Percentiles rank a stretch among this genome's conserved stretches.
phyloP scores from a whole-genome alignment of 768 basidiomycete species.

The Gloeostereum incarnatum region DNA sequence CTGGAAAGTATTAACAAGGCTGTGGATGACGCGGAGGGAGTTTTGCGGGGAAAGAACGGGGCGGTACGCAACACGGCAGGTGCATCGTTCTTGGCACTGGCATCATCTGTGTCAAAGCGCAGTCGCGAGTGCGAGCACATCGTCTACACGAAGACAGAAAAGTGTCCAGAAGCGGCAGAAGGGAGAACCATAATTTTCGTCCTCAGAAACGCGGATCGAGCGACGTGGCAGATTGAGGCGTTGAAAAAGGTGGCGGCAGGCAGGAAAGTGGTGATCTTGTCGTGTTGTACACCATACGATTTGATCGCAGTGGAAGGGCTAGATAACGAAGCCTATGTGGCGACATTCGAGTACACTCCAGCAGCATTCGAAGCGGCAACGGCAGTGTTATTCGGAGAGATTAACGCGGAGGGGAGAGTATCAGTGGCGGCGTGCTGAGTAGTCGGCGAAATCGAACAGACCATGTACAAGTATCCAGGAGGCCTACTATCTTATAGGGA shows the following conservation, averaged over 20 bases:
- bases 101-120: constrained; percentile 22
- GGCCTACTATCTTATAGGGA: too few relatives aligned
- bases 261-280: neutral
- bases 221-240: constrained; percentile 1
- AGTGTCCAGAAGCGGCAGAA: neutral
- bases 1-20: constrained; percentile 52
- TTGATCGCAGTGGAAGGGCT: constrained; percentile 1
- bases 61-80: constrained; percentile 48
- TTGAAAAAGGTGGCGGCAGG: neutral
- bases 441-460: too few relatives aligned
- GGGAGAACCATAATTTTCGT: constrained; percentile 1
- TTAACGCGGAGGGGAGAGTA: neutral
- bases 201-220: constrained; percentile 7
- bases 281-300: constrained; percentile 8
- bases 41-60: constrained; percentile 30
- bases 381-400: constrained; percentile 4
- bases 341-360: constrained; percentile 4
- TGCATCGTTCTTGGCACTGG: constrained; percentile 43
- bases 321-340: neutral
- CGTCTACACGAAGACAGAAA: constrained; percentile 24
- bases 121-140: constrained; percentile 27
- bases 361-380: constrained; percentile 2
- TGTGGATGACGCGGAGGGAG: constrained; percentile 46
- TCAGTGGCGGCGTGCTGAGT: constrained; percentile 1
- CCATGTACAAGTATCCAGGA: too few relatives aligned